Conservation (phyloP, 2,329 filamentous ascomycete genomes). For the Monosporascus cannonballus region DNA sequence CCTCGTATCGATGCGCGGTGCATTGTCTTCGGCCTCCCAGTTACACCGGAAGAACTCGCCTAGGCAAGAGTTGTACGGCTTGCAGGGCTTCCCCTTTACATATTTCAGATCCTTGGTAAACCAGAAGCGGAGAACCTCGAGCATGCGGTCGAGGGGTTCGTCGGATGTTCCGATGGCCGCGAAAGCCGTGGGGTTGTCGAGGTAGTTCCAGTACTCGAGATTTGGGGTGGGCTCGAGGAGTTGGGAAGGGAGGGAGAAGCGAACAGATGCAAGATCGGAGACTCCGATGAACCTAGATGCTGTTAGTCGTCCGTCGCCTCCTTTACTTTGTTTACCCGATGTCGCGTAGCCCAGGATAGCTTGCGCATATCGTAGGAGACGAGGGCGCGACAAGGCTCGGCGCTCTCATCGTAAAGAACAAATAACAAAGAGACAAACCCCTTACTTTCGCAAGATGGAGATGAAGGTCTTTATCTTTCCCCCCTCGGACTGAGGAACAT, state of each 20-base stretch:
- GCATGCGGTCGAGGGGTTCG: constrained; percentile 86
- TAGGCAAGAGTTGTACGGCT: constrained; percentile 95
- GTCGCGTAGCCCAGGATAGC: constrained; percentile 4
- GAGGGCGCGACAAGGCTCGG: no score
- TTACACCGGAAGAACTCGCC: constrained; percentile 98
- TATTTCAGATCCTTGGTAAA: constrained; percentile 99
- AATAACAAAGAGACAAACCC: not conserved
- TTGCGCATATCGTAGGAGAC: not conserved
- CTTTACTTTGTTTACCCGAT: constrained; percentile 18
- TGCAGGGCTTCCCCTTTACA: constrained; percentile 96
- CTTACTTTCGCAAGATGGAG: constrained; percentile 80
- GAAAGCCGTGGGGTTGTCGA: constrained; percentile 92
- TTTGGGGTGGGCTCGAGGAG: constrained; percentile 95
- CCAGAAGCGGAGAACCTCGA: constrained; percentile 94
- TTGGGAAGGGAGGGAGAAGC: constrained; percentile 93
- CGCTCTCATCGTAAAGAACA: not conserved
- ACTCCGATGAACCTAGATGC: constrained; percentile 81
- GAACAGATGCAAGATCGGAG: constrained; percentile 87
- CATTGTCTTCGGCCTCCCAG: constrained; percentile 83
- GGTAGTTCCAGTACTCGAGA: constrained; percentile 97
- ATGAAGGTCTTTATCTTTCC: constrained; percentile 88
- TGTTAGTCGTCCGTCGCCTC: not conserved
- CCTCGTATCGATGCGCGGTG: constrained; percentile 56
- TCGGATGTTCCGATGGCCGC: constrained; percentile 79
- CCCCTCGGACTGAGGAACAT: constrained; percentile 58